phyloP scores from a whole-genome alignment of 139 green algal species.

The Coelastrella sp. region DNA sequence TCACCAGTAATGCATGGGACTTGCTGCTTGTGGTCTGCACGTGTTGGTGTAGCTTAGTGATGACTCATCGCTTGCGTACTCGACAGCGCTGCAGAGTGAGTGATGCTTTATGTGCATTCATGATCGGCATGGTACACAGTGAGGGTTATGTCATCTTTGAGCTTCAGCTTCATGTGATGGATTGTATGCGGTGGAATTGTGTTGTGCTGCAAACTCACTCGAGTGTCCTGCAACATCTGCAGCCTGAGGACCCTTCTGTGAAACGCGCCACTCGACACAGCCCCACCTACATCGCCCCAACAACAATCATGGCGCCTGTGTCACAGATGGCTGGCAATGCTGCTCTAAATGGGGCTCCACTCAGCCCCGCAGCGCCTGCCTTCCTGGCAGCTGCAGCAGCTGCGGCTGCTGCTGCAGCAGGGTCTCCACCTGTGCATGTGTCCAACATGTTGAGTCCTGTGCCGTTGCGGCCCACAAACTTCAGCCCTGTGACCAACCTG shows the following conservation, averaged over 20 bases:
- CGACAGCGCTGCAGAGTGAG: not conserved
- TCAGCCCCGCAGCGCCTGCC: not conserved
- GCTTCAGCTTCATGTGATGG: no score
- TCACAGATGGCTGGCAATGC: not conserved
- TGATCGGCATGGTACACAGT: not conserved
- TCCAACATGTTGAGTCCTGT: constrained; percentile 27
- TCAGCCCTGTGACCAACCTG: constrained; percentile 79
- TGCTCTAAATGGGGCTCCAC: not conserved
- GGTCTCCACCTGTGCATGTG: not conserved
- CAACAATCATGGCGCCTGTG: constrained; percentile 20
- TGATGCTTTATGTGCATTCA: not conserved
- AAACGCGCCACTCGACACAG: constrained; percentile 34
- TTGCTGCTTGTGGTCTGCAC: no score
- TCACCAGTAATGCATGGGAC: no score
- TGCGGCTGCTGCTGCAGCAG: constrained; percentile 7
- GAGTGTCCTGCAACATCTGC: not conserved
- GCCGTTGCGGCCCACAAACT: constrained; percentile 48
- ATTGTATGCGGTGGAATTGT: not conserved
- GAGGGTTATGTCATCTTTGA: no score
- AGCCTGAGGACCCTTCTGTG: constrained; percentile 44
- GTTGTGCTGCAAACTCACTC: not conserved
- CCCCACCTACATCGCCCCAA: constrained; percentile 11
- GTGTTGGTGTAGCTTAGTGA: no score
- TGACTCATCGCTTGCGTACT: no score
- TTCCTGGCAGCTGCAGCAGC: constrained; percentile 39